Base-by-base conservation (phyloP, 2,329 filamentous ascomycete species). In the Monosporascus sp. region DNA sequence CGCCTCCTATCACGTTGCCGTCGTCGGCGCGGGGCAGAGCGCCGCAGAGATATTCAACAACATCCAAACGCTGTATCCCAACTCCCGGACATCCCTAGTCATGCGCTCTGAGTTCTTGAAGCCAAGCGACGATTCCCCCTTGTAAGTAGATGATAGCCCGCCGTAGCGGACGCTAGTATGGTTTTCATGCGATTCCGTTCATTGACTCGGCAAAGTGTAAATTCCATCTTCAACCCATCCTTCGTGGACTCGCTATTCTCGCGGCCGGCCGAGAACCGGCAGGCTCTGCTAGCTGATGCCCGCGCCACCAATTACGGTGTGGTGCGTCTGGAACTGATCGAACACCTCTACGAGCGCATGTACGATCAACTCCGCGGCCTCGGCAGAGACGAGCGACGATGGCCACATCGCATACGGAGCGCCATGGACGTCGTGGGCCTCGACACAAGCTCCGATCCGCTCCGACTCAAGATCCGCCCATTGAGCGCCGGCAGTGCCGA, bases 31-130 rank as follows among this genome's bases (percentile, higher is more conserved):
- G 47, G 93, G 94, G 1, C 93, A 99, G 74, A 95, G 89, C 68
- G 91, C 91, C 2, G 93, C 93, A 9, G 93, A 99, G 75, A 96
- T 97, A 64, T 97, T 95, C 75, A 88, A 90, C 74, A 92, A 96
- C 70, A 74, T 97, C 48, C 88, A 93, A 64, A 79, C 76, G 39
- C 76, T 89, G 47, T 97, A 95, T 68, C 91, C 91, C 39, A 91
- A 93, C 67, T 84, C 88, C 27, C 80, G 82, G 62, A 92, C 91
- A 0, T 82, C 78, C 37, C 73, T 99, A 53, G 75, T 97, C 54
- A 93, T 96, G 77, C 85, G 90, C 61, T 86, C 86, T 42, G 83
- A 90, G 57, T 91, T 93, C 52, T 73, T 99, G 55, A 85, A 88
- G 62, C 93, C 93, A 1, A 96, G 90, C 66, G 93, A 99, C 67